These are phyloP conservation scores for Byssochlamys sp. DNA, from an alignment of 2,329 filamentous ascomycete genomes.

Conservation along the genomic window DNA sequence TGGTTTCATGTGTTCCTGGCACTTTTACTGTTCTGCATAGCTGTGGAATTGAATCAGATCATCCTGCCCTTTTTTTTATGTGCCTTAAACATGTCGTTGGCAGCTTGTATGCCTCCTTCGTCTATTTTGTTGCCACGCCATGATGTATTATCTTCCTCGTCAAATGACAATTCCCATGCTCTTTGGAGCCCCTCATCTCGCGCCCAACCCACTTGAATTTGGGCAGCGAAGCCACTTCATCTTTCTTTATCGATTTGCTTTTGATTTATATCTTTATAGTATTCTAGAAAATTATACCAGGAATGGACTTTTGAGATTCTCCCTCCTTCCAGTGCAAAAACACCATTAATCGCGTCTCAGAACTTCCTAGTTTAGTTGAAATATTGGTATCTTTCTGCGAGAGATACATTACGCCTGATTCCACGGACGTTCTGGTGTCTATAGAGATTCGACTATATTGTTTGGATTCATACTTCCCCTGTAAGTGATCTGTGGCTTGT, in stretches of 20 bases:
- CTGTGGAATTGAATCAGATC: too few species aligned
- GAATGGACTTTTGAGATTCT: background rate
- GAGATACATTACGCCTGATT: too few species aligned
- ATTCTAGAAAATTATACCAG: background rate
- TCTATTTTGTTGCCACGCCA: background rate
- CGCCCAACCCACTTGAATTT: constrained; percentile 9
- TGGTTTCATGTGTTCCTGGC: too few species aligned
- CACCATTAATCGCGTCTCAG: too few species aligned
- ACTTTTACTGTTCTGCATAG: too few species aligned
- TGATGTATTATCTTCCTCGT: constrained; percentile 20
- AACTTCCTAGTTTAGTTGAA: too few species aligned
- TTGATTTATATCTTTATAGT: background rate
- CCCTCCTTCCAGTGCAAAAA: too few species aligned
- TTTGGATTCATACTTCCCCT: background rate
- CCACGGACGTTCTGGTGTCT: background rate
- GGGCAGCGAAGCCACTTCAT: background rate
- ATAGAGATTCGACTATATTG: background rate
- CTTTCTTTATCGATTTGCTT: background rate
- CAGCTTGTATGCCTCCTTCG: background rate
- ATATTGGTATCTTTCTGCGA: too few species aligned
- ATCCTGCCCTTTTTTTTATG: background rate
- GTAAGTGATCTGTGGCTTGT: background rate
- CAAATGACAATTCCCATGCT: constrained; percentile 9
- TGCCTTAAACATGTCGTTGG: background rate
- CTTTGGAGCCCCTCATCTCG: background rate